Evolutionary conservation across 1,284 basidiomycete species (phyloP).

Genomic region (Sphaerobolus stellatus): DNA sequence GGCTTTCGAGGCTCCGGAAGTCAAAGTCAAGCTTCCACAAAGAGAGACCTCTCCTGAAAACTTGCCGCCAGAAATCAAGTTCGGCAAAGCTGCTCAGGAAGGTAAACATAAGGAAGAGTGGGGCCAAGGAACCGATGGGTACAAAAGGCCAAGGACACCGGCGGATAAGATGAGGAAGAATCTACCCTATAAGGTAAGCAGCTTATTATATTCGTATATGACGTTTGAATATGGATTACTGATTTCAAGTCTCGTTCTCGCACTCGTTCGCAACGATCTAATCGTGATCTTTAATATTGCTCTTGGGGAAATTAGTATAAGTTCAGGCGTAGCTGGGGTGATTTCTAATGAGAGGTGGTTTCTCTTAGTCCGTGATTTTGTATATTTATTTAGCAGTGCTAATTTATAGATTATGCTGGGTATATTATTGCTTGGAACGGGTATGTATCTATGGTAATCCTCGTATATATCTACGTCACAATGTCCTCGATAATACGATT

Average conservation of each 20-base stretch:
- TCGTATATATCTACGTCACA: not conserved
- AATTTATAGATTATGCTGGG: not conserved
- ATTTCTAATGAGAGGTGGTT: constrained; percentile 51
- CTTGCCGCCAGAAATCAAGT: constrained; percentile 62
- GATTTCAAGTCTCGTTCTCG: not conserved
- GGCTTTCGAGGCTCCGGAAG: constrained; percentile 24
- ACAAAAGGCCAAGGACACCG: constrained; percentile 67
- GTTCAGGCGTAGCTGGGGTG: constrained; percentile 81
- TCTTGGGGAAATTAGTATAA: constrained; percentile 62
- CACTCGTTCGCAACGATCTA: too few species aligned
- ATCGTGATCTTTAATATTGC: too few species aligned
- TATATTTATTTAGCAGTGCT: not conserved
- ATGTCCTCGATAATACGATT: too few species aligned
- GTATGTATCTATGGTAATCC: not conserved
- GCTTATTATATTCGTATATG: not conserved
- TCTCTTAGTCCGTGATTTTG: too few species aligned
- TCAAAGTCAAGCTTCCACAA: not conserved
- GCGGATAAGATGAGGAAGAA: constrained; percentile 76
- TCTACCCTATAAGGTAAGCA: constrained; percentile 78
- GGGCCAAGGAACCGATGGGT: constrained; percentile 72
- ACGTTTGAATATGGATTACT: not conserved
- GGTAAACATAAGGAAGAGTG: constrained; percentile 58
- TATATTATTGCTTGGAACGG: not conserved
- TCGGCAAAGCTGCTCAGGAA: constrained; percentile 52
- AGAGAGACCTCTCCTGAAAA: constrained; percentile 61